phyloP scores from a whole-genome alignment of 106 monocot genomes.

The Allium cepa region DNA sequence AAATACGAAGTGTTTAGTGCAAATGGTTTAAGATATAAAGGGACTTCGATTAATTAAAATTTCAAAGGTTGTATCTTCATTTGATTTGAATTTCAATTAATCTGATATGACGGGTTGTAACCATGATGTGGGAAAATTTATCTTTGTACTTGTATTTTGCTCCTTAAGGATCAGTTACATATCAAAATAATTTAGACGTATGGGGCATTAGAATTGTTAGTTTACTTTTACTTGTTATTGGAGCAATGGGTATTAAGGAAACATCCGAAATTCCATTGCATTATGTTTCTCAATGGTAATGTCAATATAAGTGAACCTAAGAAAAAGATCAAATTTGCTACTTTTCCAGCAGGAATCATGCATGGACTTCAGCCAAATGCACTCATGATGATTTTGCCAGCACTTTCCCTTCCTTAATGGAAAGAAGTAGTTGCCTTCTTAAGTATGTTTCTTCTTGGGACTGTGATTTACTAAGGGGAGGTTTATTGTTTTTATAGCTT shows the following conservation, averaged over 20 bases:
- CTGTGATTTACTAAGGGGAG: slow-evolving; percentile 89
- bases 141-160: slow-evolving; percentile 79
- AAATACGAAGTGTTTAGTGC: too few species aligned
- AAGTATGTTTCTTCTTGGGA: slow-evolving; percentile 88
- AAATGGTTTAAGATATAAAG: too few species aligned
- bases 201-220: too few species aligned
- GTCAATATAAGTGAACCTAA: too few species aligned
- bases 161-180: slow-evolving; percentile 97
- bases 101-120: too few species aligned
- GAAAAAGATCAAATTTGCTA: slow-evolving; percentile 91
- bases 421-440: slow-evolving; percentile 85
- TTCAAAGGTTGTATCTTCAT: too few species aligned
- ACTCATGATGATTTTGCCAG: slow-evolving; percentile 92
- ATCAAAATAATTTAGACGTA: too few species aligned
- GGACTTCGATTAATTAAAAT: too few species aligned
- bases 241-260: slow-evolving; percentile 72
- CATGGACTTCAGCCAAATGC: slow-evolving; percentile 95
- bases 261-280: slow-evolving; percentile 35
- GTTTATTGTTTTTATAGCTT: slow-evolving; percentile 89
- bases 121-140: slow-evolving; percentile 85
- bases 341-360: slow-evolving; percentile 88
- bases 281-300: slow-evolving; percentile 31
- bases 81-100: too few species aligned
- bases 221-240: too few species aligned
- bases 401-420: slow-evolving; percentile 84